Evolutionary conservation across 805 yeast species (phyloP), one percentile per base, ranked within the genome.

Genomic region (Ogataea chonburiensis): DNA sequence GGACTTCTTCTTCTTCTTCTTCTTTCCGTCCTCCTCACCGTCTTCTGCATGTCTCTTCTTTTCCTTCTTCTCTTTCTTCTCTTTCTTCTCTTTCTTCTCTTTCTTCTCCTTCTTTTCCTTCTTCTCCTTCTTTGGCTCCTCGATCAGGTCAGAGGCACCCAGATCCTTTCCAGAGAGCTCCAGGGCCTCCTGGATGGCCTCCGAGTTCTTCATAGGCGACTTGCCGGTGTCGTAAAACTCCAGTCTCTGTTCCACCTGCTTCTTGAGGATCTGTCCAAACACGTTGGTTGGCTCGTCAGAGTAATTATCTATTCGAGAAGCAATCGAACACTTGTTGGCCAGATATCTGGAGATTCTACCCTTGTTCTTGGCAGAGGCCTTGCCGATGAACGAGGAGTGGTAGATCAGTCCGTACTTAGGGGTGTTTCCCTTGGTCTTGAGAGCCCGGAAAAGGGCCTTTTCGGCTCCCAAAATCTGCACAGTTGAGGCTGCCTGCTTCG

Each of bases 311-410:
- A 93, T 91, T 77, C 98, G 87, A 34, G 96, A 87, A 43, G 98
- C 98, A 70, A 93, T 91, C 26, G 98, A 84, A 78, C 98, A 91
- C 71, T 93, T 93, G 83, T 93, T 93, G 50, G 98, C 98, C 68
- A 93, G 74, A 70, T 89, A 93, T 71, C 98, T 84, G 32, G 98
- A 91, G 53, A 93, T 93, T 77, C 98, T 84, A 68, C 98, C 98
- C 80, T 93, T 93, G 75, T 93, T 93, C 74, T 93, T 93, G 50
- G 94, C 81, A 46, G 88, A 73, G 43, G 98, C 98, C 66, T 79
- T 83, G 54, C 96, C 95, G 56, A 88, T 87, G 66, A 87, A 87
- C 20, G 95, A 84, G 29, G 96, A 86, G 70, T 89, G 96, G 74
- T 89, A 88, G 57, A 88, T 86, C 61, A 88, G 77, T 59, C 97